Percentiles rank a stretch among this genome's conserved stretches.
Evolutionary conservation across 2,329 filamentous ascomycete genomes (phyloP).

Genomic region (Colletotrichum sp.): DNA sequence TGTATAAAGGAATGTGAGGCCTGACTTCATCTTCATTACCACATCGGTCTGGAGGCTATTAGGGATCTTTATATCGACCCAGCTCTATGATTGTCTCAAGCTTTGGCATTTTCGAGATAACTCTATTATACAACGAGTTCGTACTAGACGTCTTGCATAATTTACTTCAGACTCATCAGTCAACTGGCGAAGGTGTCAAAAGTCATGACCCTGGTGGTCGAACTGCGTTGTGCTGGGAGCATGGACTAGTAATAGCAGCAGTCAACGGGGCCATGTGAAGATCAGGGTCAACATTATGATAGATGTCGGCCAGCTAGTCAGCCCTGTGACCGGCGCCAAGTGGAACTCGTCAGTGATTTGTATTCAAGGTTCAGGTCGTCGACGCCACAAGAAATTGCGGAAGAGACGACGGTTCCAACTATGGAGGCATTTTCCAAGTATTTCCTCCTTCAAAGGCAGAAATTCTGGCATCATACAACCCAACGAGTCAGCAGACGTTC

Average conservation of each 20-base stretch:
- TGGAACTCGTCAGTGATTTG: not conserved
- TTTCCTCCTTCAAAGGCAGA: not conserved
- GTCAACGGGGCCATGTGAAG: not conserved
- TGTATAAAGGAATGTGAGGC: not conserved
- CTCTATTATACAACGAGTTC: not conserved
- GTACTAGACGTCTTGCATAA: not conserved
- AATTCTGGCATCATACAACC: not conserved
- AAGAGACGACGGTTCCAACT: not conserved
- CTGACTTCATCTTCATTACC: not conserved
- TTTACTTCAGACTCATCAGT: not conserved
- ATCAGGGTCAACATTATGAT: not conserved
- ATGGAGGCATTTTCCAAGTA: not conserved
- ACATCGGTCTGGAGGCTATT: not conserved
- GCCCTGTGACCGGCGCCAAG: not conserved
- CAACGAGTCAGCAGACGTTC: not conserved
- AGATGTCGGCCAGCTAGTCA: not conserved
- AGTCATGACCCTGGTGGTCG: not conserved
- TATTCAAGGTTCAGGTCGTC: not conserved
- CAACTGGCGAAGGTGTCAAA: not conserved
- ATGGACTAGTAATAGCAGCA: not conserved
- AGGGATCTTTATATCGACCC: not conserved
- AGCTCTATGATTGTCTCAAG: fast-evolving
- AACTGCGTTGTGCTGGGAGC: not conserved
- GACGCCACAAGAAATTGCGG: not conserved
- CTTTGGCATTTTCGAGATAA: not conserved